These are phyloP conservation scores for Xylariales sp. DNA, from an alignment of 2,329 filamentous ascomycete genomes.

Conservation along the genomic window DNA sequence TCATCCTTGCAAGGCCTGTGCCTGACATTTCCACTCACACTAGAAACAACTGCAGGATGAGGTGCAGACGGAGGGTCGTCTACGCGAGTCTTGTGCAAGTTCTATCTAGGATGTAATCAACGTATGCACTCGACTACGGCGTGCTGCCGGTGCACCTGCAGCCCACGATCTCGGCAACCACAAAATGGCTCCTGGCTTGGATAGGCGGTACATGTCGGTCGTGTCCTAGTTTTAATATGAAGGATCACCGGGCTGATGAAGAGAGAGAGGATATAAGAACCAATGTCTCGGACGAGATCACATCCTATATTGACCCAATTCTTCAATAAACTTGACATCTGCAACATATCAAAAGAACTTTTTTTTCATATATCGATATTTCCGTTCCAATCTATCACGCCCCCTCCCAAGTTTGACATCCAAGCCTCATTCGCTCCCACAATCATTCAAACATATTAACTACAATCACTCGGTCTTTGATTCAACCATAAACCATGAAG, in stretches of 20 bases:
- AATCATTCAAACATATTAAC: not conserved
- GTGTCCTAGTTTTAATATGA: not conserved
- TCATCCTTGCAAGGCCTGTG: conserved; percentile 26
- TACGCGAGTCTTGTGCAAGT: conserved; percentile 2
- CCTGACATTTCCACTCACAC: conserved; percentile 19
- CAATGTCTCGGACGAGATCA: not conserved
- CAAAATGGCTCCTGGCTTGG: not conserved
- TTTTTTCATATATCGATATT: not conserved
- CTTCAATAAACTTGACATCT: not conserved
- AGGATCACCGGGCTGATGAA: not conserved
- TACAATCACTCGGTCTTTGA: not conserved
- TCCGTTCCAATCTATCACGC: not conserved
- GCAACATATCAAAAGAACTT: not conserved
- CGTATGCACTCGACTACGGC: not conserved
- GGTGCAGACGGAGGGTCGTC: not conserved
- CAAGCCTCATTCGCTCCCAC: not conserved
- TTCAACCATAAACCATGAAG: conserved; percentile 39
- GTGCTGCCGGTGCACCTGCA: conserved; percentile 4
- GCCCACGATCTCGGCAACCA: not conserved
- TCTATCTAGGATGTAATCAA: not conserved
- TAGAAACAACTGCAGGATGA: conserved; percentile 10
- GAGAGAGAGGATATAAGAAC: conserved; percentile 24
- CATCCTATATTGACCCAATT: not conserved
- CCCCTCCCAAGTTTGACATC: not conserved
- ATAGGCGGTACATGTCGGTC: not conserved